These are phyloP conservation scores for Toxicodendron radicans DNA, from an alignment of 345 rosid genomes.

Conservation along the genomic window DNA sequence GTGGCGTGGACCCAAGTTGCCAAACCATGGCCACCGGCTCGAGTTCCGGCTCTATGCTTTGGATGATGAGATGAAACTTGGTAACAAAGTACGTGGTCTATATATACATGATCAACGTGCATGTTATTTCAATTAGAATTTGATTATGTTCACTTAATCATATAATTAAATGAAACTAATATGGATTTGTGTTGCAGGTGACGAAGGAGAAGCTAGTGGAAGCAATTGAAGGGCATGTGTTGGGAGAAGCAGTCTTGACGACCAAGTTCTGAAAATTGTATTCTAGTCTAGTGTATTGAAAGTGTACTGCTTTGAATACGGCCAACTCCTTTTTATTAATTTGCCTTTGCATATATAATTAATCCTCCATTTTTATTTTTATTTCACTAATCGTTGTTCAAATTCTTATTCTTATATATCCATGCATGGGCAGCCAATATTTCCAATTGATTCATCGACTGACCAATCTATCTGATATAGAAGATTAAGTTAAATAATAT, in stretches of 20 bases:
- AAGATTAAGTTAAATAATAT: too few relatives aligned
- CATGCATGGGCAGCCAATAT: too few relatives aligned
- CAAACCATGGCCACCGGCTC: constrained; percentile 59
- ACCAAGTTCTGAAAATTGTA: constrained; percentile 38
- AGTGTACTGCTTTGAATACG: neutral
- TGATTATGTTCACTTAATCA: neutral
- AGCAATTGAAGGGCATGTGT: constrained; percentile 62
- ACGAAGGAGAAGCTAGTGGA: constrained; percentile 75
- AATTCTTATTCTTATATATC: too few relatives aligned
- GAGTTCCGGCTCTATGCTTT: constrained; percentile 75
- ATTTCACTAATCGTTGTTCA: too few relatives aligned
- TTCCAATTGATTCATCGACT: too few relatives aligned
- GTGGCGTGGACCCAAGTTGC: constrained; percentile 69
- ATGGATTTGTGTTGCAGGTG: constrained; percentile 37
- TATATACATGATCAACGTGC: neutral
- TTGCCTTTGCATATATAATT: too few relatives aligned
- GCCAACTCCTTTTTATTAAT: neutral
- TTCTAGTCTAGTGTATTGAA: neutral
- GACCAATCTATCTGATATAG: too few relatives aligned
- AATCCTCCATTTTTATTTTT: too few relatives aligned
- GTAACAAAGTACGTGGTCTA: constrained; percentile 52
- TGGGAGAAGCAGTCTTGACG: constrained; percentile 62
- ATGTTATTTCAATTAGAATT: neutral
- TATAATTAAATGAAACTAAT: too few relatives aligned
- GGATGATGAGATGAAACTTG: constrained; percentile 49